These are phyloP conservation scores for Phragmites australis DNA, from an alignment of 176 grass and related monocot genomes.

Conservation along the genomic window DNA sequence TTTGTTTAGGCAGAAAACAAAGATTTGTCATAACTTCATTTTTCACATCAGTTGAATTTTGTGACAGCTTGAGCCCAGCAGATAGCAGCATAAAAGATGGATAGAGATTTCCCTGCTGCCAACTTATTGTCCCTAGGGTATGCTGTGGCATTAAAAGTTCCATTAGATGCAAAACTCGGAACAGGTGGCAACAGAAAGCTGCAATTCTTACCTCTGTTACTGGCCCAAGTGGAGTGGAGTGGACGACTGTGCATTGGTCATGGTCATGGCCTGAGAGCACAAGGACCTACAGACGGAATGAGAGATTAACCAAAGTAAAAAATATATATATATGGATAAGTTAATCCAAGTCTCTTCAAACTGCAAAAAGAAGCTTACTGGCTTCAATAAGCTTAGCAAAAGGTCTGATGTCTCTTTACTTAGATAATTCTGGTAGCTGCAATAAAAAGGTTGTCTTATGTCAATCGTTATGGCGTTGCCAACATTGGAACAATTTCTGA, in stretches of 20 bases:
- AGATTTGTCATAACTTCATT: constrained; percentile 58
- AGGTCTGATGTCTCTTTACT: constrained; percentile 82
- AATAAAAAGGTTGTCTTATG: constrained; percentile 22
- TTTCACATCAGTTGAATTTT: constrained; percentile 61
- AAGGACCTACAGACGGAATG: constrained; percentile 75
- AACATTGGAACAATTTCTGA: constrained; percentile 16
- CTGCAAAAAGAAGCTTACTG: constrained; percentile 56
- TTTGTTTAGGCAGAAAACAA: constrained; percentile 93
- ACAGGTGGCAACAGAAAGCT: not conserved
- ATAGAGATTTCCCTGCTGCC: constrained; percentile 95
- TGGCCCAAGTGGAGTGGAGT: constrained; percentile 60
- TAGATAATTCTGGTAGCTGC: constrained; percentile 94
- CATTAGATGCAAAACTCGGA: constrained; percentile 35
- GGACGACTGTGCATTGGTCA: constrained; percentile 86
- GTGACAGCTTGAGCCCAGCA: constrained; percentile 50
- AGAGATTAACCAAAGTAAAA: constrained; percentile 36
- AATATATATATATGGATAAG: not conserved
- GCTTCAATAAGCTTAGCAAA: constrained; percentile 74
- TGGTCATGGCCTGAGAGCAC: constrained; percentile 96
- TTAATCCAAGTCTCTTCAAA: constrained; percentile 27
- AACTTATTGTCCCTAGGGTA: constrained; percentile 83
- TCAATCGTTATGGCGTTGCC: constrained; percentile 18
- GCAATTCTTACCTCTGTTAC: constrained; percentile 65
- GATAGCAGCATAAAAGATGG: constrained; percentile 98
- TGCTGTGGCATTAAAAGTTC: constrained; percentile 60